Evolutionary conservation across 1,284 basidiomycete genomes (phyloP).

Genomic region (Sphaerobolus stellatus): DNA sequence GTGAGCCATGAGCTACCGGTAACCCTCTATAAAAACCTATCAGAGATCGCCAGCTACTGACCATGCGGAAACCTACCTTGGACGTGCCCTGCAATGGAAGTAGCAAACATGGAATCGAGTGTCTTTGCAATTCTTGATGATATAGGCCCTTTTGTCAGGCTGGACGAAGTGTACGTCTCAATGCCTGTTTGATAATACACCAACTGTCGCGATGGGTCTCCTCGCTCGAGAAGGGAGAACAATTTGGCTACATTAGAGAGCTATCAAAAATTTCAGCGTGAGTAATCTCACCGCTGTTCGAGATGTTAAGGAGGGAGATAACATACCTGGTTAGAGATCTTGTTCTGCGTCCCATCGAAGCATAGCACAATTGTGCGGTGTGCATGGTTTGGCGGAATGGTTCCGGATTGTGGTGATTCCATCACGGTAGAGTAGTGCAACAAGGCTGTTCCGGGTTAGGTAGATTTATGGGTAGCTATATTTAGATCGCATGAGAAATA

Average conservation of each 20-base stretch:
- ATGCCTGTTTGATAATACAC: conserved; percentile 27
- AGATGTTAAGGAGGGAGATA: background rate
- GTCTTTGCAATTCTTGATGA: conserved; percentile 21
- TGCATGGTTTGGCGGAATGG: background rate
- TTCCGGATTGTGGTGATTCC: background rate
- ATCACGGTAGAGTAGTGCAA: background rate
- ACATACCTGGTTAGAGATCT: background rate
- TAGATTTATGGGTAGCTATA: too few species aligned
- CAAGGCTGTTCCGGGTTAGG: too few species aligned
- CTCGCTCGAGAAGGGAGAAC: conserved; percentile 1
- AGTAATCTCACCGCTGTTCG: background rate
- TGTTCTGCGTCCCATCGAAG: conserved; percentile 1
- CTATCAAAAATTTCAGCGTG: background rate
- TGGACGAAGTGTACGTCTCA: conserved; percentile 4
- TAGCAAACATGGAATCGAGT: conserved; percentile 30
- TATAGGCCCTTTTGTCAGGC: conserved; percentile 14
- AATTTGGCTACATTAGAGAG: background rate
- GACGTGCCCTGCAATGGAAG: conserved; percentile 29
- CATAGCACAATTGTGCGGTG: background rate
- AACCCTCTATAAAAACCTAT: background rate
- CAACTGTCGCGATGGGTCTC: conserved; percentile 22
- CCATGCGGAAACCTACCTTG: conserved; percentile 39
- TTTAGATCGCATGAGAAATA: too few species aligned
- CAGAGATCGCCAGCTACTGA: background rate
- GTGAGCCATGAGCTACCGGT: conserved; percentile 3